A percentile compares a stretch with the other conserved stretches of the same genome.
phyloP scores from a whole-genome alignment of 768 basidiomycete genomes.

The Lactarius pseudohatsudake region DNA sequence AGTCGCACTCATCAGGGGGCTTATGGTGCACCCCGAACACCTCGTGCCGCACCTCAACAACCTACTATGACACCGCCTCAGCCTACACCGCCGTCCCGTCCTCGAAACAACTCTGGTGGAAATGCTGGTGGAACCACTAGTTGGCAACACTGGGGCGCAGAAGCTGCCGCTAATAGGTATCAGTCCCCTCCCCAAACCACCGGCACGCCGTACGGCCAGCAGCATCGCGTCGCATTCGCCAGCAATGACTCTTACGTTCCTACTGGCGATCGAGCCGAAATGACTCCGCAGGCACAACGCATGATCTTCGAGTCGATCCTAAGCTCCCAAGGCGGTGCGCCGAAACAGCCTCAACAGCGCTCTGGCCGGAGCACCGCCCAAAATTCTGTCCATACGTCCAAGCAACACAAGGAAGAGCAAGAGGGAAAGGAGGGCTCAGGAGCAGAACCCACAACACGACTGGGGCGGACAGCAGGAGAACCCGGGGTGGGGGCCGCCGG shows the following conservation, averaged over 20 bases:
- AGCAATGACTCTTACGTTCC: slow-evolving; percentile 16
- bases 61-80: slow-evolving; percentile 7
- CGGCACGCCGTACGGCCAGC: slow-evolving; percentile 6
- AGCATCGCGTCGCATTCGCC: slow-evolving; percentile 22
- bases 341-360: slow-evolving; percentile 12
- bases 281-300: slow-evolving; percentile 16
- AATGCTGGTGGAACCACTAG: neutral
- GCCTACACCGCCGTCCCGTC: neutral
- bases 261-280: slow-evolving; percentile 11
- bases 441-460: neutral
- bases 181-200: neutral
- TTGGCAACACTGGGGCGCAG: slow-evolving; percentile 26
- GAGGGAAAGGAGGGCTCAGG: slow-evolving; percentile 24
- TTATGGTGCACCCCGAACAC: slow-evolving; percentile 1
- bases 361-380: slow-evolving; percentile 2
- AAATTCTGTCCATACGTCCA: slow-evolving; percentile 6
- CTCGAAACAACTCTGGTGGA: slow-evolving; percentile 12
- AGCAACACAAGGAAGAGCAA: slow-evolving; percentile 21
- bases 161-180: slow-evolving; percentile 21
- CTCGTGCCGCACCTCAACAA: slow-evolving; percentile 6
- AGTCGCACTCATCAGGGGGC: slow-evolving; percentile 6
- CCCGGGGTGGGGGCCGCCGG: slow-evolving; percentile 1
- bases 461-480: slow-evolving; percentile 14
- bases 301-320: slow-evolving; percentile 22
- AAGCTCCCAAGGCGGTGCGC: slow-evolving; percentile 12